Evolutionary conservation across 306 rosid species (phyloP), one percentile per base, ranked within the genome.

Genomic region (Fagus sylvatica): DNA sequence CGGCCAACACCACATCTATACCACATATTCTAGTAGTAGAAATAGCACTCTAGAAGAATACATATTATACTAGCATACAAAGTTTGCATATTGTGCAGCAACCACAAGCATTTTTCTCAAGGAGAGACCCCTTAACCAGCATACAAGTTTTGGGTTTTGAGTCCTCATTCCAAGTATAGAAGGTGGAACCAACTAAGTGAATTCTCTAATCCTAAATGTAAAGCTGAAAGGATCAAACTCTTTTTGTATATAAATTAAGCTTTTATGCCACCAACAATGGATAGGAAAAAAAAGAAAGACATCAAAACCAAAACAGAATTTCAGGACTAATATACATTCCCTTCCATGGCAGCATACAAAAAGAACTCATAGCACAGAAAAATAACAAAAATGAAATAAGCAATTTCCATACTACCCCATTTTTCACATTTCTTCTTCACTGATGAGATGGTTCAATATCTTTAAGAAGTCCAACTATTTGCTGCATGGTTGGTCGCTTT

Each of bases 401-500:
- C 46, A 72, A 66, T 78, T 53, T 54, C 74, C 72, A 42, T 43
- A 22, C 41, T 65, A 36, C 59, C 49, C 46, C 39, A 22, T 71
- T 79, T 36, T 55, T 69, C 70, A 39, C 65, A 76, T 83, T 33
- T 69, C 57, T 76, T 62, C 81, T 40, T 82, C 85, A 84, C 78
- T 78, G 65, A 72, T 11, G 74, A 78, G 85, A 69, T 72, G 97
- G 93, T 77, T 93, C 96, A 61, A 95, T 89, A 77, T 95, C 99
- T 83, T 93, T 95, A 19, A 95, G 91, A 76, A 95, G 99, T 76
- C 99, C 99, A 73, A 95, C 98, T 69, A 95, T 93, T 87, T 95
- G 99, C 77, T 95, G 99, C 99, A 91, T 95, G 80, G 84, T 91
- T 43, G 99, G 99, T 73, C 99, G 84, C 83, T 95, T 95, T n/a